Conservation (phyloP, 2,329 filamentous ascomycete genomes). For the Arthrocladium fulminans region DNA sequence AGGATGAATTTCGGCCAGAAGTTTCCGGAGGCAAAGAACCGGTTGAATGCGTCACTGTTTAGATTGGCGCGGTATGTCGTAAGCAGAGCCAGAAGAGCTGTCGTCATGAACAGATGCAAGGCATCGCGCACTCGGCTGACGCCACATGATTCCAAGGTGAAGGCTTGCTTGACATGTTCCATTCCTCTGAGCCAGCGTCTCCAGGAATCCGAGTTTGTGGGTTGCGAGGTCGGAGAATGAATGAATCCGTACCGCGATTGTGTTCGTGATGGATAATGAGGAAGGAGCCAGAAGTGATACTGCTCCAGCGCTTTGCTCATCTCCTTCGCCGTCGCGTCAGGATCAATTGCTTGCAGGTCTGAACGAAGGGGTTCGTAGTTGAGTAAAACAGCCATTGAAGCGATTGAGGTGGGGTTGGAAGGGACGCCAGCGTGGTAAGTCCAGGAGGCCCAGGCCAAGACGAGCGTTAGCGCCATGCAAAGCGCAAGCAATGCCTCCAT, state of each 20-base stretch:
- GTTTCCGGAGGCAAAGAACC: slow-evolving; percentile 12
- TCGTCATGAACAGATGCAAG: slow-evolving; percentile 5
- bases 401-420: slow-evolving; percentile 14
- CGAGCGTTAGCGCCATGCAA: slow-evolving; percentile 6
- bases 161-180: no score
- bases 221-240: neutral
- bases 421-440: slow-evolving; percentile 9
- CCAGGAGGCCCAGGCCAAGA: slow-evolving; percentile 7
- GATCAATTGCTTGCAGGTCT: slow-evolving; percentile 2
- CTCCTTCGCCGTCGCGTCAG: neutral
- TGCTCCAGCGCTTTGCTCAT: neutral
- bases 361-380: slow-evolving; percentile 6
- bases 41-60: slow-evolving; percentile 10
- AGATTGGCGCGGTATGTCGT: slow-evolving; percentile 10
- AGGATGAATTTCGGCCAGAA: slow-evolving; percentile 9
- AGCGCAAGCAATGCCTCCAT: slow-evolving; percentile 9
- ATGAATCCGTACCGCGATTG: neutral
- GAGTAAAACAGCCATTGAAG: slow-evolving; percentile 12
- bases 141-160: no score
- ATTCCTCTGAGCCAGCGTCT: neutral
- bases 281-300: neutral
- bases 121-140: no score
- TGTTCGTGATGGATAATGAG: neutral
- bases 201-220: neutral
- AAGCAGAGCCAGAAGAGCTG: slow-evolving; percentile 10